A percentile compares a stretch with the other conserved stretches of the same genome.
Evolutionary conservation across 768 basidiomycete genomes (phyloP).

Genomic region (Asterophora parasitica): DNA sequence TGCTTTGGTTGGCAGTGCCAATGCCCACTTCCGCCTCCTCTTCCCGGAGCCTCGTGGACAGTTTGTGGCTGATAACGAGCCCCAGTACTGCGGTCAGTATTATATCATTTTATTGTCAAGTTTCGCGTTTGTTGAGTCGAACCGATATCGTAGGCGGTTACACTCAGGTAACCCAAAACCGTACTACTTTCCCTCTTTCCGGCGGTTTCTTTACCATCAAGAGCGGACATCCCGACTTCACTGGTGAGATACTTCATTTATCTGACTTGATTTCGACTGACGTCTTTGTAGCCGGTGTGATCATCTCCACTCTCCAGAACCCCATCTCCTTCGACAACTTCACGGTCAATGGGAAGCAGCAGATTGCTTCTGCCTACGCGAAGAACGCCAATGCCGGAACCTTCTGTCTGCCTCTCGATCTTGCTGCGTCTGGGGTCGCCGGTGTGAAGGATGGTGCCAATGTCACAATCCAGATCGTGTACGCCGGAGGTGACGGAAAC

Average conservation of each 20-base stretch:
- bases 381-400: constrained; percentile 46
- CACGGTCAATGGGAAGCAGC: constrained; percentile 29
- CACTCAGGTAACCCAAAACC: constrained; percentile 42
- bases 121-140: not conserved
- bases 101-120: constrained; percentile 31
- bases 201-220: constrained; percentile 55
- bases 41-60: constrained; percentile 66
- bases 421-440: constrained; percentile 40
- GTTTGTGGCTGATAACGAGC: constrained; percentile 54
- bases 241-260: constrained; percentile 30
- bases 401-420: constrained; percentile 62
- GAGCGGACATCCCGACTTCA: constrained; percentile 54
- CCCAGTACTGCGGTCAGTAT: constrained; percentile 59
- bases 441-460: constrained; percentile 54
- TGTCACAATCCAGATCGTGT: constrained; percentile 63
- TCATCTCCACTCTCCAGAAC: constrained; percentile 52
- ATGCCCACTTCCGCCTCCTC: constrained; percentile 72
- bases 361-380: constrained; percentile 40
- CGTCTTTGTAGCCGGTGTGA: constrained; percentile 37
- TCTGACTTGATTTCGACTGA: not conserved
- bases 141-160: constrained; percentile 50
- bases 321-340: constrained; percentile 64
- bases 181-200: constrained; percentile 64
- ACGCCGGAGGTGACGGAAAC: constrained; percentile 59
- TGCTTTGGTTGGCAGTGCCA: constrained; percentile 33